Base-by-base conservation (phyloP, 768 basidiomycete species). In the Kwoniella pini region DNA sequence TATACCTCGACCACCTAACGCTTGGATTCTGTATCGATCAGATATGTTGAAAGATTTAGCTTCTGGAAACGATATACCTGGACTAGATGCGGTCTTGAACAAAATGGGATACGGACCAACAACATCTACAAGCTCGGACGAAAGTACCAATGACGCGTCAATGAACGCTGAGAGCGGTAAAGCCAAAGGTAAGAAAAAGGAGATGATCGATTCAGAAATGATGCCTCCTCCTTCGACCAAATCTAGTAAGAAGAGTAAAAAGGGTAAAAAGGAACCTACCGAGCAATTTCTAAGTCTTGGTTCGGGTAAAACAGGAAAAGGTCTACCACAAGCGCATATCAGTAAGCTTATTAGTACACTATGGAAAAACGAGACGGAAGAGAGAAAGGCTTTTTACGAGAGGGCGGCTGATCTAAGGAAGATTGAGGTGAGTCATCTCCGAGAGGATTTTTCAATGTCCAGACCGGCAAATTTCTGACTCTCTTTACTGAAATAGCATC, bases 1-100 rank as follows among this genome's bases (percentile, higher is more conserved):
- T 11, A 65, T 71, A 4, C 86, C 87, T 10, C 83, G 90, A 0
- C 89, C 90, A 2, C 85, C 86, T 10, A 91, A 91, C 72, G 86
- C 89, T 0, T 91, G 88, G 88, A 91, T 91, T 60, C 64, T 91
- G 15, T 91, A 88, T 77, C 85, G 90, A 40, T 84, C 87, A 2
- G 82, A 85, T 62, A 85, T 83, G 70, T 80, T 84, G 42, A 78
- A 76, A 60, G 73, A 79, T 11, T 73, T 86, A 21, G 72, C 61
- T 19, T 63, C 62, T 1, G 69, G 69, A 4, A 64, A 70, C 24
- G 30, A 39, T 17, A 54, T 74, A 26, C 68, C 71, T 5, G 63
- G 64, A 5, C 60, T 74, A 21, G 70, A 68, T n/a, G 61, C 53
- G 10, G 56, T 64, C 13, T 56, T 71, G 52, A 60, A 58, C 2